A percentile compares a stretch with the other conserved stretches of the same genome.
These are phyloP conservation scores for Teunomyces tritomae DNA, from an alignment of 805 yeast species.

Conservation along the genomic window DNA sequence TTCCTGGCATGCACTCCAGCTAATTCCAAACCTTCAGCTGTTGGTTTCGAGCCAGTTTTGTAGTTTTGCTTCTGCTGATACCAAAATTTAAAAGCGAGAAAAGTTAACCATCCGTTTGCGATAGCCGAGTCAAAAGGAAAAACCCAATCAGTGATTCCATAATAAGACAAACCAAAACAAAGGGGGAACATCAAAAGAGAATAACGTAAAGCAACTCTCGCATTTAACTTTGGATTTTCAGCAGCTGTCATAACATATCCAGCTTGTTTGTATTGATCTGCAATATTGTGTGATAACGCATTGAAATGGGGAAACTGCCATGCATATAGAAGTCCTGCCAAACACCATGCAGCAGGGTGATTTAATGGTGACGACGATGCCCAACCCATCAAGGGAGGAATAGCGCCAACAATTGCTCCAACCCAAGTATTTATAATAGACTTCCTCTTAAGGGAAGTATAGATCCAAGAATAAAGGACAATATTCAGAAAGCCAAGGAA, in stretches of 20 bases:
- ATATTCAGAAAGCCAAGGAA: slow-evolving; percentile 78
- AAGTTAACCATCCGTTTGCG: slow-evolving; percentile 83
- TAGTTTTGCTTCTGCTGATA: slow-evolving; percentile 69
- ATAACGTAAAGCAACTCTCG: slow-evolving; percentile 88
- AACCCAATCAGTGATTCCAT: slow-evolving; percentile 75
- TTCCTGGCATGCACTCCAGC: slow-evolving; percentile 76
- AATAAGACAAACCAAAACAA: slow-evolving; percentile 78
- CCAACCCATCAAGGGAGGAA: slow-evolving; percentile 99
- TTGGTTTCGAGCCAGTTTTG: slow-evolving; percentile 39
- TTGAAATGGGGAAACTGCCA: slow-evolving; percentile 99
- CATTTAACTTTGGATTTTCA: slow-evolving; percentile 86
- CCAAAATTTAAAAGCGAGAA: slow-evolving; percentile 82
- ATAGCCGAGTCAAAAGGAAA: slow-evolving; percentile 80
- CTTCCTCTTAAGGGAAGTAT: slow-evolving; percentile 84
- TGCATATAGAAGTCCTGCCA: slow-evolving; percentile 85
- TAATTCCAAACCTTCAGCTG: slow-evolving; percentile 53
- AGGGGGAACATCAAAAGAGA: slow-evolving; percentile 92
- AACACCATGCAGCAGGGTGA: slow-evolving; percentile 93
- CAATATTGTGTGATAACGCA: slow-evolving; percentile 82
- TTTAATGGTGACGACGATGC: slow-evolving; percentile 73
- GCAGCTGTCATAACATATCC: slow-evolving; percentile 98
- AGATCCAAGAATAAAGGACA: slow-evolving; percentile 80
- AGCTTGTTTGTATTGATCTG: slow-evolving; percentile 84
- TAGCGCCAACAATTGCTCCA: slow-evolving; percentile 98
- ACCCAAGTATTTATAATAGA: slow-evolving; percentile 95